Conservation (phyloP, 805 yeast species). For the Yarrowia sp. region DNA sequence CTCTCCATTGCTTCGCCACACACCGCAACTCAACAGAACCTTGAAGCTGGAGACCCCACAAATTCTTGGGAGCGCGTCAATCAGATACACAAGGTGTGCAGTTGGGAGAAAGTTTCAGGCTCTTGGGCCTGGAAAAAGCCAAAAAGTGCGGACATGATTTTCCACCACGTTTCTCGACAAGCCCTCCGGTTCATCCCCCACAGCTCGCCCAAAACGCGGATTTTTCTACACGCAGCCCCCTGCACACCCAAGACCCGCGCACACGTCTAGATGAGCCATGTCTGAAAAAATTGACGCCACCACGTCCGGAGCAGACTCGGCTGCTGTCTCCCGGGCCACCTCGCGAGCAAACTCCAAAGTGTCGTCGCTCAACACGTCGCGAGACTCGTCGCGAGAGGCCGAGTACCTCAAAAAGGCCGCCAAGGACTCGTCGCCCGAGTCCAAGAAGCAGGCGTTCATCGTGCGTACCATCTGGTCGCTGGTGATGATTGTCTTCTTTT, state of each 20-base stretch:
- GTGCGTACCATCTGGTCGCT: constrained; percentile 91
- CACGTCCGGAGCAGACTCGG: constrained; percentile 21
- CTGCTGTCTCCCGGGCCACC: constrained; percentile 13
- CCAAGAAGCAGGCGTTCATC: constrained; percentile 77
- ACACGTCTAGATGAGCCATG: constrained; percentile 17
- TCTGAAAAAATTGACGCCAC: constrained; percentile 21
- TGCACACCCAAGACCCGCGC: neutral
- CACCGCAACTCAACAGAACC: too few species aligned
- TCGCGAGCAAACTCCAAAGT: constrained; percentile 15
- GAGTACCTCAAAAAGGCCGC: constrained; percentile 26
- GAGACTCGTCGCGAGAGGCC: constrained; percentile 22
- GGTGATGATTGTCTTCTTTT: constrained; percentile 79
- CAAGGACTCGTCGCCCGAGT: constrained; percentile 40
- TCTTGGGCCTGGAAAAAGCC: neutral
- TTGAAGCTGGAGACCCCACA: neutral
- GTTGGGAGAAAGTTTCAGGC: neutral
- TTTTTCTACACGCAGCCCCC: neutral
- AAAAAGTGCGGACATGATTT: neutral
- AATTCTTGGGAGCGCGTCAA: neutral
- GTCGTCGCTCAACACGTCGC: constrained; percentile 3
- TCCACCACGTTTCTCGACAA: constrained; percentile 10
- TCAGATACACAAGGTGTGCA: neutral
- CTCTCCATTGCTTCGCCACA: too few species aligned
- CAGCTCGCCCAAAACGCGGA: neutral
- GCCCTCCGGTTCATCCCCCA: neutral